phyloP scores from a whole-genome alignment of 2,329 filamentous ascomycete genomes.

The Hypoxylon sp. region DNA sequence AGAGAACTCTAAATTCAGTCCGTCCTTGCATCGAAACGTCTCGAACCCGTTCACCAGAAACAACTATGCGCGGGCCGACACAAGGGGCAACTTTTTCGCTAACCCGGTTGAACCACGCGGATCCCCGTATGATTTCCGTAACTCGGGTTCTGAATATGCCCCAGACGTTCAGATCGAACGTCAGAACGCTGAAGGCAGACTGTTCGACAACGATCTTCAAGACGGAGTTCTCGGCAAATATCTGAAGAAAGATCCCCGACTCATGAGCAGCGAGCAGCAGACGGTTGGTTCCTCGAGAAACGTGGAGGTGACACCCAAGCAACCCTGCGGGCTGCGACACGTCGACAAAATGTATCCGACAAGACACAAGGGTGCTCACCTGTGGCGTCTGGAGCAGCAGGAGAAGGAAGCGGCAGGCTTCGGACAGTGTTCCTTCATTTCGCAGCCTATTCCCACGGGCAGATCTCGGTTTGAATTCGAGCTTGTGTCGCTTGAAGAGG shows the following conservation, averaged over 20 bases:
- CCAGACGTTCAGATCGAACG: not conserved
- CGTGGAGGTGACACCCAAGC: not conserved
- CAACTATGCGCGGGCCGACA: constrained; percentile 12
- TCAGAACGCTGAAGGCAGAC: not conserved
- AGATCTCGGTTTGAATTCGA: constrained; percentile 41
- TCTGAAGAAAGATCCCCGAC: not conserved
- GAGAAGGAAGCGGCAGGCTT: not conserved
- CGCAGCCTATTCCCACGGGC: constrained; percentile 21
- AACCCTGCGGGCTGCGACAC: not conserved
- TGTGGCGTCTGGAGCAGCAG: constrained; percentile 1
- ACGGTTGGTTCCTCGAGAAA: not conserved
- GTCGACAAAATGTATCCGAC: constrained; percentile 25
- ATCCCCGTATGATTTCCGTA: constrained; percentile 43
- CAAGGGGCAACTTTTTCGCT: constrained; percentile 28
- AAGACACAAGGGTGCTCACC: not conserved
- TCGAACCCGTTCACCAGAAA: constrained; percentile 33
- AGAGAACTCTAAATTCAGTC: not conserved
- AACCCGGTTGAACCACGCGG: constrained; percentile 29
- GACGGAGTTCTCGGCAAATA: not conserved
- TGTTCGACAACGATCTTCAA: not conserved
- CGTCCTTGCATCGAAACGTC: constrained; percentile 3
- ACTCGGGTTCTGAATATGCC: constrained; percentile 42
- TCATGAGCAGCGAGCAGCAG: not conserved
- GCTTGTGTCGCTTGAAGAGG: constrained; percentile 40
- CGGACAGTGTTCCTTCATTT: constrained; percentile 15